These are phyloP conservation scores for Teratosphaeria zuluensis DNA, from an alignment of 2,329 filamentous ascomycete genomes.

Conservation along the genomic window DNA sequence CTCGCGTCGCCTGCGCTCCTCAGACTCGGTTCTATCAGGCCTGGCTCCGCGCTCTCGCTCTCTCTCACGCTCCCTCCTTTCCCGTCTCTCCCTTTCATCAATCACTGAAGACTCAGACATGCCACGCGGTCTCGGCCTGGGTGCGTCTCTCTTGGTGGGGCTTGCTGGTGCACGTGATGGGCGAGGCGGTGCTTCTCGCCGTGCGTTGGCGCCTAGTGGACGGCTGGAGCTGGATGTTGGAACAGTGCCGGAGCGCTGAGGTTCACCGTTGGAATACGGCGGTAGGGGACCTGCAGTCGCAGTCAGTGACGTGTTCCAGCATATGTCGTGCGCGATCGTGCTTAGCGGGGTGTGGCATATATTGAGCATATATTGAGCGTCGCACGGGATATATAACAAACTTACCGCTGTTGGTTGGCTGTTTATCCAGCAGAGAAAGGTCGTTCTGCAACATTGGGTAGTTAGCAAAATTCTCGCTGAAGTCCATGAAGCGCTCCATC, in stretches of 20 bases:
- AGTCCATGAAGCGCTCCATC: constrained; percentile 34
- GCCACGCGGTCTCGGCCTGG: constrained; percentile 49
- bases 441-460: constrained; percentile 48
- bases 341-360: background rate
- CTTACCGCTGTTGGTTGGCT: constrained; percentile 32
- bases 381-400: background rate
- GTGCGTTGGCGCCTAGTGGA: constrained; percentile 56
- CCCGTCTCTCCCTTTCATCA: constrained; percentile 48
- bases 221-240: constrained; percentile 45
- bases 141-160: constrained; percentile 25
- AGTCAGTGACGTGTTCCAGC: constrained; percentile 1
- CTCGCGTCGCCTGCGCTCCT: constrained; percentile 43
- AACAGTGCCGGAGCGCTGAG: constrained; percentile 33
- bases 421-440: constrained; percentile 54
- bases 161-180: constrained; percentile 35
- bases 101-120: constrained; percentile 73
- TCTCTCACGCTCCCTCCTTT: constrained; percentile 35
- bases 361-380: background rate
- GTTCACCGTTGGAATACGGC: constrained; percentile 28
- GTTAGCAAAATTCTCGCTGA: constrained; percentile 33
- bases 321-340: background rate
- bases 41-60: constrained; percentile 12
- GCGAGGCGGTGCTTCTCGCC: constrained; percentile 31
- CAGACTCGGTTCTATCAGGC: constrained; percentile 28
- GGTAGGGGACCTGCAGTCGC: constrained; percentile 9